Conservation (phyloP, 2,329 filamentous ascomycete species). For the Aureobasidium sp. region DNA sequence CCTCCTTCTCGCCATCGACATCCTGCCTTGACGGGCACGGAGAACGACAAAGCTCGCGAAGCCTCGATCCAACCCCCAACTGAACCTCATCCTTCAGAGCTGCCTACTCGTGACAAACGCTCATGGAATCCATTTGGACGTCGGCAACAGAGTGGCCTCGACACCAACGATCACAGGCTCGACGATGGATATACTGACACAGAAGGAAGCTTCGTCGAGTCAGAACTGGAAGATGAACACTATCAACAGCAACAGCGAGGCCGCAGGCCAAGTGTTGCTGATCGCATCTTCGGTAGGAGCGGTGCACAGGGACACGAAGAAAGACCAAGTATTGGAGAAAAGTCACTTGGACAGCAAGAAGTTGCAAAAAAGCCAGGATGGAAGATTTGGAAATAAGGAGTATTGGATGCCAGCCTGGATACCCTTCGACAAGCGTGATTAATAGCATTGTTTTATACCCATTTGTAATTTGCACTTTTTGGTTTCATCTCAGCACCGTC, state of each 20-base stretch:
- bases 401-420: not conserved
- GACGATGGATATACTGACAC: slow-evolving; percentile 17
- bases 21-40: slow-evolving; percentile 6
- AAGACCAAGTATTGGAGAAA: not conserved
- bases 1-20: not conserved
- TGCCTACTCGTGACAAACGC: not conserved
- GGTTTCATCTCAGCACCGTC: too few species aligned
- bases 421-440: not conserved
- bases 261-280: slow-evolving; percentile 25
- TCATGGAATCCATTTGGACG: not conserved
- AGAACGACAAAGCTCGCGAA: not conserved
- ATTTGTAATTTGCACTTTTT: not conserved
- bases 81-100: not conserved
- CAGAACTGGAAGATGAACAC: slow-evolving; percentile 22
- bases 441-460: not conserved
- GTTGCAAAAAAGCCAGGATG: slow-evolving; percentile 31
- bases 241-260: slow-evolving; percentile 15
- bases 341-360: slow-evolving; percentile 19
- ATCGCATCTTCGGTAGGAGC: slow-evolving; percentile 23
- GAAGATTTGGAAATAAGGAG: slow-evolving; percentile 28
- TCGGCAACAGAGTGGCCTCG: not conserved
- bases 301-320: not conserved
- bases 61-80: not conserved
- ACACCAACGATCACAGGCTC: not conserved
- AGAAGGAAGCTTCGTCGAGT: slow-evolving; percentile 21